Percentiles rank a stretch among this genome's conserved stretches.
phyloP scores from a whole-genome alignment of 345 rosid genomes.

The Sisymbrium irio region DNA sequence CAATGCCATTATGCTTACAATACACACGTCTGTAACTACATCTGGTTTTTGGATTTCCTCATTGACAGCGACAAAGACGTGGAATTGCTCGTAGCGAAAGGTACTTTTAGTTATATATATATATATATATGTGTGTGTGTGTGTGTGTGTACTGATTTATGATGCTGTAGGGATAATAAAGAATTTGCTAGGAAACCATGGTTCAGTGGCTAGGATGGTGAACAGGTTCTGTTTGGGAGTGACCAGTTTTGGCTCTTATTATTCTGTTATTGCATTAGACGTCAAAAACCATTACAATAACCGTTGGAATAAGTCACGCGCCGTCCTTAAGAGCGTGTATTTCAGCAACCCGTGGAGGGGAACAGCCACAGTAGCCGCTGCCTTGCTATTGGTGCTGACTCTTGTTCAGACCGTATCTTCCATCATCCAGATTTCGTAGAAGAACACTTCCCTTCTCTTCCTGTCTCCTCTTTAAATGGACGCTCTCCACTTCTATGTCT shows the following conservation, averaged over 20 bases:
- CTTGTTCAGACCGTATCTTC: background rate
- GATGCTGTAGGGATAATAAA: background rate
- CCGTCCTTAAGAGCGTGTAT: background rate
- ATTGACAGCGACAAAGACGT: background rate
- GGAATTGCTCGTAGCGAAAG: background rate
- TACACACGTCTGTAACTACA: background rate
- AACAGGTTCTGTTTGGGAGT: background rate
- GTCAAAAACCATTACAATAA: background rate
- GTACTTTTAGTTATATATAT: too few relatives aligned
- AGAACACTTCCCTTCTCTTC: too few relatives aligned
- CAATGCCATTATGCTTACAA: background rate
- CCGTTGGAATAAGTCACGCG: background rate
- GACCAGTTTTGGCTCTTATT: background rate
- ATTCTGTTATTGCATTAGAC: background rate
- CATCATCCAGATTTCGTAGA: background rate
- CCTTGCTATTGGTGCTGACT: background rate
- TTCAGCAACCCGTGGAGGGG: background rate
- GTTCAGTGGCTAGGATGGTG: background rate
- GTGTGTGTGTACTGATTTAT: too few relatives aligned
- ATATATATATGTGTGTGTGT: too few relatives aligned
- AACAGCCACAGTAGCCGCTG: background rate
- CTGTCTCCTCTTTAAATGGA: too few relatives aligned
- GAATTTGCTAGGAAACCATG: background rate
- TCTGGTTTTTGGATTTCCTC: background rate
- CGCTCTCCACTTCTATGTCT: too few relatives aligned